These are phyloP conservation scores for Sechiopsis laciniata DNA, from an alignment of 306 rosid species.

Conservation along the genomic window DNA sequence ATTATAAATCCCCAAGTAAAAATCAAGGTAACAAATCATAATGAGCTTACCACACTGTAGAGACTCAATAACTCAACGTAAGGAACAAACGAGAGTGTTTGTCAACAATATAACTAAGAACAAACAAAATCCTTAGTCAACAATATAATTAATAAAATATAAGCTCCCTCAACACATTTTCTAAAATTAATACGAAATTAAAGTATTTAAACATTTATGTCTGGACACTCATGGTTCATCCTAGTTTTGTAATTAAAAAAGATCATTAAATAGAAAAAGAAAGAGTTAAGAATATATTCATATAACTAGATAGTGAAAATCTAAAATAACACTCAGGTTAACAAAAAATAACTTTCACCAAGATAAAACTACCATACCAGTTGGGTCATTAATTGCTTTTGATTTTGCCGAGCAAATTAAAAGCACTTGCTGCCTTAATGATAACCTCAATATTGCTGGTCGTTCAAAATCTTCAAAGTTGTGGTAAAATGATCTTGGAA, in stretches of 20 bases:
- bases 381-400: conserved; percentile 81
- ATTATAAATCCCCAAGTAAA: too few relatives aligned
- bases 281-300: background rate
- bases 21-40: too few relatives aligned
- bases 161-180: background rate
- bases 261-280: background rate
- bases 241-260: background rate
- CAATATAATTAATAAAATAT: background rate
- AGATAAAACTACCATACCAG: conserved; percentile 34
- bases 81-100: background rate
- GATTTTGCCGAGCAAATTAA: conserved; percentile 63
- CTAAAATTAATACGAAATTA: background rate
- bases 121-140: background rate
- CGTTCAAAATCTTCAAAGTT: conserved; percentile 51
- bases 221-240: background rate
- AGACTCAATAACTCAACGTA: background rate
- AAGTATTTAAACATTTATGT: background rate
- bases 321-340: background rate
- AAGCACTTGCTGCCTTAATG: conserved; percentile 78
- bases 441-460: conserved; percentile 65
- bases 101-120: background rate
- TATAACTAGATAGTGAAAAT: background rate
- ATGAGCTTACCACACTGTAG: background rate
- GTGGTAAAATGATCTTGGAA: conserved; percentile 54
- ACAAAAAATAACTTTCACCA: background rate